Evolutionary conservation across 192 early-diverging fungal genomes (phyloP).

Genomic region (Dissophora ornata): DNA sequence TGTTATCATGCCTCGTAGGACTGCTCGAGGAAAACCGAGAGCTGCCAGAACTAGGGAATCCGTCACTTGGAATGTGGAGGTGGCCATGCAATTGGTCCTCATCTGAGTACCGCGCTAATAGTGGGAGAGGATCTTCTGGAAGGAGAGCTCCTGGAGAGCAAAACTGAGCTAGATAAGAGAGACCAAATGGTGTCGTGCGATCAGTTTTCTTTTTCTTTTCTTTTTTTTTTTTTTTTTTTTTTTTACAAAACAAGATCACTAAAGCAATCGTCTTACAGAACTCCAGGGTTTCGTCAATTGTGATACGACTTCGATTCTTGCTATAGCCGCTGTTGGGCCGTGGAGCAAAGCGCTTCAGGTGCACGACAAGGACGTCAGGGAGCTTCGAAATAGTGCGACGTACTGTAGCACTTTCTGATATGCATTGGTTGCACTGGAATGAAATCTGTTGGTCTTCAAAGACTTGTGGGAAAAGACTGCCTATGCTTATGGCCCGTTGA

Average conservation of each 20-base stretch:
- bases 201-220: too few species aligned
- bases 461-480: constrained; percentile 15
- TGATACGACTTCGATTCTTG: constrained; percentile 25
- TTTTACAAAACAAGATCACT: too few species aligned
- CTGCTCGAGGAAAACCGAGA: constrained; percentile 25
- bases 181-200: not conserved
- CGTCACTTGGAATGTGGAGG: constrained; percentile 22
- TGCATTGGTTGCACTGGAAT: constrained; percentile 17
- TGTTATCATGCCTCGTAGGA: not conserved
- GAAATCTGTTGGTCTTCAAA: constrained; percentile 20
- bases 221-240: too few species aligned
- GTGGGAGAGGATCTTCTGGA: not conserved
- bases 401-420: constrained; percentile 13
- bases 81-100: not conserved
- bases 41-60: constrained; percentile 16
- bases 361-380: constrained; percentile 26
- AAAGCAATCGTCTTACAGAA: constrained; percentile 23
- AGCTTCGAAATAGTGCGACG: constrained; percentile 25
- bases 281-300: constrained; percentile 29
- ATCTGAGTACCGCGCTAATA: too few species aligned
- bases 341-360: constrained; percentile 22
- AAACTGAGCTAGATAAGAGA: constrained; percentile 18
- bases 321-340: constrained; percentile 6
- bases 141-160: constrained; percentile 16
- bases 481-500: constrained; percentile 9